phyloP scores from a whole-genome alignment of 805 yeast species.

The Wickerhamomyces silvicola region DNA sequence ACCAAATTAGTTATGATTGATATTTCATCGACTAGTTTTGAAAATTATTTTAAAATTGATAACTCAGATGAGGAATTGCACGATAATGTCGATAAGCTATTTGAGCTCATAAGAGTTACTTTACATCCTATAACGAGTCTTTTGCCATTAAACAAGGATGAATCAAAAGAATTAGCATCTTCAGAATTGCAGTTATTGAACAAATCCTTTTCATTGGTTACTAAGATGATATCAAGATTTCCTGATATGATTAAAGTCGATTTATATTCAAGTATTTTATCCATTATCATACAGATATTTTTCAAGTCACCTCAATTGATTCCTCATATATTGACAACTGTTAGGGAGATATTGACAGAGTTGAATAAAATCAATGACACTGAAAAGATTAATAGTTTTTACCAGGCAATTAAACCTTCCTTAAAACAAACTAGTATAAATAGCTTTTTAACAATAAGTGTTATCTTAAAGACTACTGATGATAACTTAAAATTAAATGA shows the following conservation, averaged over 20 bases:
- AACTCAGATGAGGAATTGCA: conserved; percentile 36
- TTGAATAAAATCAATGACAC: conserved; percentile 26
- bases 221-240: conserved; percentile 57
- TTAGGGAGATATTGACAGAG: conserved; percentile 38
- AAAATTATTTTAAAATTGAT: conserved; percentile 32
- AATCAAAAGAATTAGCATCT: conserved; percentile 11
- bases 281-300: conserved; percentile 27
- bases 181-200: conserved; percentile 38
- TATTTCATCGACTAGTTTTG: conserved; percentile 52
- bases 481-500: conserved; percentile 26
- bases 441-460: conserved; percentile 37
- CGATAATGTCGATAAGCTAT: conserved; percentile 66
- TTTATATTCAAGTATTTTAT: conserved; percentile 62
- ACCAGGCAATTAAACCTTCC: conserved; percentile 27
- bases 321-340: conserved; percentile 45
- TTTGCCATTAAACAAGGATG: conserved; percentile 53
- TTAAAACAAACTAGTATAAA: conserved; percentile 26
- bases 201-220: conserved; percentile 43
- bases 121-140: conserved; percentile 54
- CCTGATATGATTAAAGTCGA: conserved; percentile 68
- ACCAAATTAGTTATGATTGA: conserved; percentile 45
- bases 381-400: conserved; percentile 29
- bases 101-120: conserved; percentile 70
- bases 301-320: conserved; percentile 35
- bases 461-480: conserved; percentile 36